Evolutionary conservation across 2,329 filamentous ascomycete species (phyloP), one percentile per base, ranked within the genome.

Genomic region (Cytospora chrysosperma): DNA sequence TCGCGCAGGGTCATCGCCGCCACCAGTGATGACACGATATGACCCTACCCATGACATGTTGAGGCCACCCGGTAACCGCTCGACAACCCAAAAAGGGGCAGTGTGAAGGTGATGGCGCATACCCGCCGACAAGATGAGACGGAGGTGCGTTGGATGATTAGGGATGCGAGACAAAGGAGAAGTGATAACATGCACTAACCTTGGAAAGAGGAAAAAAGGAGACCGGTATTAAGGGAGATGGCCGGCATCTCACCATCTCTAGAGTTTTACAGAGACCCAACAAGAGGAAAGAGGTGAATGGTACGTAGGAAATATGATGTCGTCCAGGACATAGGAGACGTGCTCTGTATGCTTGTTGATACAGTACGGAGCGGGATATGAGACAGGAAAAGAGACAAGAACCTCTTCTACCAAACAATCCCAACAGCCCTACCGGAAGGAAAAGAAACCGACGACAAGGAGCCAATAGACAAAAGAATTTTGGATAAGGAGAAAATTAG

Each of bases 191-290:
- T 61, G 56, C 12, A 74, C 74, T 70, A 54, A 75, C 74, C 73
- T 75, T 75, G 69, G 67, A 71, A 68, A 69, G 67, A 67, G 67
- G 63, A 65, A 68, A 71, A 68, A 69, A 67, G 67, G 67, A 64
- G 65, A 68, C 69, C 55, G 60, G 64, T 67, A 66, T 65, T 68
- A 67, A 55, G 62, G 66, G 69, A 74, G 70, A 72, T 59, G 72
- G 51, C 73, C 71, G 70, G 70, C 73, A 75, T 75, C 71, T 73
- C 72, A 73, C 63, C 72, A 70, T 72, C 61, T 71, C 65, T 62
- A 61, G 57, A 54, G 40, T 62, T 62, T 69, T 51, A 53, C 19
- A 69, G 70, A 71, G 67, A 70, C 71, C 72, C 71, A 64, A 67
- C 66, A 60, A 66, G 67, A 68, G 67, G 68, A 68, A 70, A 66